Conservation (phyloP, 176 grass and related monocot species). For the Eragrostis nindensis region DNA sequence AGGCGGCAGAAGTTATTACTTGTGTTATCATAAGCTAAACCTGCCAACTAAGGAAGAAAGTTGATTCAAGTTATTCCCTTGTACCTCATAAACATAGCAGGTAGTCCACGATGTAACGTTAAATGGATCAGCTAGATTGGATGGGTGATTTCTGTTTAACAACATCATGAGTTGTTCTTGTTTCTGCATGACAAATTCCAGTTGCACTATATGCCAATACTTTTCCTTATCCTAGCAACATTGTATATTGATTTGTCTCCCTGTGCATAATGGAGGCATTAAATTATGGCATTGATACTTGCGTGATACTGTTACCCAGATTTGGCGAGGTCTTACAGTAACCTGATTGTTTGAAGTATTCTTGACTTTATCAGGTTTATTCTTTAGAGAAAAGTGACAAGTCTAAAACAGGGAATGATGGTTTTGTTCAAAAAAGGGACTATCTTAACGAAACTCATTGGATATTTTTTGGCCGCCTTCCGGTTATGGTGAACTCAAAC, state of each 20-base stretch:
- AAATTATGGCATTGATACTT: not conserved
- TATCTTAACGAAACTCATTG: conserved; percentile 55
- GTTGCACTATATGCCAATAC: conserved; percentile 15
- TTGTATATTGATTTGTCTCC: not conserved
- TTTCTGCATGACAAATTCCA: conserved; percentile 13
- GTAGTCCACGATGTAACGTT: not conserved
- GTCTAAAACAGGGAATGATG: conserved; percentile 74
- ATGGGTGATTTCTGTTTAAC: conserved; percentile 21
- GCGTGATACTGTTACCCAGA: not conserved
- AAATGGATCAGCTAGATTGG: not conserved
- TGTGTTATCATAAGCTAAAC: conserved; percentile 2
- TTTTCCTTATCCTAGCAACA: conserved; percentile 18
- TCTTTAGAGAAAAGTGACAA: conserved; percentile 86
- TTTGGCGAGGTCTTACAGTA: conserved; percentile 33
- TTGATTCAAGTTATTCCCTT: conserved; percentile 16
- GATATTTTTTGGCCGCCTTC: conserved; percentile 68
- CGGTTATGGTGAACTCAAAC: conserved; percentile 88
- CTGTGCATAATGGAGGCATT: not conserved
- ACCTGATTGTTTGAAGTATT: conserved; percentile 37
- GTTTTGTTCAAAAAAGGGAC: conserved; percentile 57
- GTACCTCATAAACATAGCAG: not conserved
- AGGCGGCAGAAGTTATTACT: not conserved
- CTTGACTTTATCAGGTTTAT: conserved; percentile 68
- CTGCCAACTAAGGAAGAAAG: conserved; percentile 6
- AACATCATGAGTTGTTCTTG: conserved; percentile 14